Conservation (phyloP, 164 flowering plant genomes). For the Sextonia rubra region DNA sequence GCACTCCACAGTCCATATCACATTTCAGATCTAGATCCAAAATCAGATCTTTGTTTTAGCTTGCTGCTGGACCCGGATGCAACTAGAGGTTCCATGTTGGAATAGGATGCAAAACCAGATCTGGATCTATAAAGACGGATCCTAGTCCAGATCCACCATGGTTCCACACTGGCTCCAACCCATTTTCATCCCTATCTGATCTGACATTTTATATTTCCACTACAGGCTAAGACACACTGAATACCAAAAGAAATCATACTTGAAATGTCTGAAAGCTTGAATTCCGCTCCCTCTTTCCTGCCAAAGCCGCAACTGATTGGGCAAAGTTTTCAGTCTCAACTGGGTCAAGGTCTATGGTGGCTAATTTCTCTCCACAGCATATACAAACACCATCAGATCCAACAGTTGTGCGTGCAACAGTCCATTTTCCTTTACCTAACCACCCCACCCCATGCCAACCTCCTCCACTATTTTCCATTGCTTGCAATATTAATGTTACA, state of each 20-base stretch:
- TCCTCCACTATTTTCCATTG: constrained; percentile 70
- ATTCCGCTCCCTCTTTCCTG: constrained; percentile 52
- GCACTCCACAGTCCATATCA: too few species aligned
- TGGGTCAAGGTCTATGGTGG: constrained; percentile 74
- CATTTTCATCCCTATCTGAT: too few species aligned
- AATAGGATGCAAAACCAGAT: too few species aligned
- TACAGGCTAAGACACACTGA: not conserved
- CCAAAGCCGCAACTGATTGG: constrained; percentile 73
- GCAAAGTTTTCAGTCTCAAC: constrained; percentile 75
- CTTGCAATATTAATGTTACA: constrained; percentile 31
- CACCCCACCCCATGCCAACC: constrained; percentile 98
- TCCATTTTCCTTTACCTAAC: constrained; percentile 84
- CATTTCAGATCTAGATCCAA: too few species aligned
- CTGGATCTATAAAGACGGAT: too few species aligned
- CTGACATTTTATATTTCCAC: not conserved
- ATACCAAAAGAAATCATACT: constrained; percentile 29
- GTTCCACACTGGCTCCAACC: too few species aligned
- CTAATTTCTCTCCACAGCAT: constrained; percentile 67
- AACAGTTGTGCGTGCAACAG: constrained; percentile 32
- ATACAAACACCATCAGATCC: constrained; percentile 64
- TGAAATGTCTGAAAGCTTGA: constrained; percentile 79
- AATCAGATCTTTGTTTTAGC: too few species aligned
- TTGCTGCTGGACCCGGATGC: too few species aligned
- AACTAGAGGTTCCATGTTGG: too few species aligned
- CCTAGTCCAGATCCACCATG: too few species aligned